Evolutionary conservation across 352 stramenopile genomes (phyloP).

Genomic region (Phytophthora pini): DNA sequence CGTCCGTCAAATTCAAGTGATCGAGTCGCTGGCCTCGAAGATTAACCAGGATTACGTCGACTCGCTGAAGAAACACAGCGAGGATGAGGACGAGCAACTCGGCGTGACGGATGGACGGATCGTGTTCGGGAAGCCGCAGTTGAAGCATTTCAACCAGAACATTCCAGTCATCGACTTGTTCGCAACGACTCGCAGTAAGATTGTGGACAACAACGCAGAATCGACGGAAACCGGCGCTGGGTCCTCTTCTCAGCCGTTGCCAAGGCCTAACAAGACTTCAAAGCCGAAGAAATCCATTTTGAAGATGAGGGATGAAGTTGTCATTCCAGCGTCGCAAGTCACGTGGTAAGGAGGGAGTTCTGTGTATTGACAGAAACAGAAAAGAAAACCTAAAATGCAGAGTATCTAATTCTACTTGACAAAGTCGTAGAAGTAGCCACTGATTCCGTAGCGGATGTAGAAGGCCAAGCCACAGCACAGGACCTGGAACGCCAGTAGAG

Average conservation of each 20-base stretch:
- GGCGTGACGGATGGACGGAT: conserved; percentile 45
- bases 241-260: conserved; percentile 30
- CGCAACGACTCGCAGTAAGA: conserved; percentile 46
- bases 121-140: conserved; percentile 53
- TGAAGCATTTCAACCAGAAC: conserved; percentile 52
- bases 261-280: conserved; percentile 49
- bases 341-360: conserved; percentile 26
- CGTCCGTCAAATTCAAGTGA: conserved; percentile 52
- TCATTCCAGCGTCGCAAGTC: conserved; percentile 47
- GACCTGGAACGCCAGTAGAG: conserved; percentile 79
- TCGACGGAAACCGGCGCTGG: conserved; percentile 7
- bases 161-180: conserved; percentile 47
- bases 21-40: conserved; percentile 61
- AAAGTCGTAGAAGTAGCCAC: conserved; percentile 90
- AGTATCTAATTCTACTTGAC: conserved; percentile 60
- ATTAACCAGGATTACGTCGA: conserved; percentile 66
- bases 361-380: conserved; percentile 8
- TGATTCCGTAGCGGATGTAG: conserved; percentile 86
- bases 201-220: conserved; percentile 20
- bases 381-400: conserved; percentile 10
- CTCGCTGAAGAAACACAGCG: conserved; percentile 42
- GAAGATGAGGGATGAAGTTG: conserved; percentile 44
- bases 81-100: conserved; percentile 35
- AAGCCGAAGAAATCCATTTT: conserved; percentile 66
- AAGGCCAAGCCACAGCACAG: conserved; percentile 79